Evolutionary conservation across 495 filamentous ascomycete species (phyloP), one percentile per base, ranked within the genome.

Genomic region (Cudoniella acicularis): DNA sequence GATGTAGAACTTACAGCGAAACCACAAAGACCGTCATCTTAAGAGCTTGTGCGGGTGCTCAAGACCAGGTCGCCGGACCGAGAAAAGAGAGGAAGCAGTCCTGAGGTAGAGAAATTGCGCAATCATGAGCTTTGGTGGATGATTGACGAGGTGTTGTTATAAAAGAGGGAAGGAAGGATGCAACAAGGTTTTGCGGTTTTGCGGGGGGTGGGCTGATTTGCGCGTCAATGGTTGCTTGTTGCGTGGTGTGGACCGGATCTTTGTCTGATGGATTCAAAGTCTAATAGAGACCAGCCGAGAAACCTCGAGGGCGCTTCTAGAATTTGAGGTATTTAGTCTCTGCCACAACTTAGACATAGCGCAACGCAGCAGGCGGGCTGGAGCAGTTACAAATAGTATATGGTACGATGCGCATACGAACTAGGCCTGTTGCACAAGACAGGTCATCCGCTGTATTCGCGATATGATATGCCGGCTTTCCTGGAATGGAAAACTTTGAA

Each of bases 11-110:
- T 79, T 80, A 93, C 89, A 93, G 77, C n/a, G 89, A 91, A 63
- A 82, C 88, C 57, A 93, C 82, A 67, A 92, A 91, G 71, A 91
- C 82, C 6, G 89, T 92, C 89, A 91, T 91, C 61, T 53, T 83
- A 78, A 67, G 17, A 60, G 56, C 53, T 52, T 56, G 18, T 49
- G n/a, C 20, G 36, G 24, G 18, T 23, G 55, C 36, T 59, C 49
- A 48, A 54, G 54, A 45, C 45, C 58, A 56, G 57, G 46, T 61
- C 40, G 46, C 41, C 25, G 46, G 47, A 54, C 46, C 25, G 36
- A 46, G 54, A 41, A 56, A 40, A 53, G 50, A 54, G 21, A 36
- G 20, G 41, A 49, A 24, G 16, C 40, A 46, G 27, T 3, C 8
- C 30, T 17, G 52, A 47, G 52, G 26, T 4, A 42, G 36, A 10